phyloP scores from a whole-genome alignment of 2,329 filamentous ascomycete species.

The Alternaria incomplexa region DNA sequence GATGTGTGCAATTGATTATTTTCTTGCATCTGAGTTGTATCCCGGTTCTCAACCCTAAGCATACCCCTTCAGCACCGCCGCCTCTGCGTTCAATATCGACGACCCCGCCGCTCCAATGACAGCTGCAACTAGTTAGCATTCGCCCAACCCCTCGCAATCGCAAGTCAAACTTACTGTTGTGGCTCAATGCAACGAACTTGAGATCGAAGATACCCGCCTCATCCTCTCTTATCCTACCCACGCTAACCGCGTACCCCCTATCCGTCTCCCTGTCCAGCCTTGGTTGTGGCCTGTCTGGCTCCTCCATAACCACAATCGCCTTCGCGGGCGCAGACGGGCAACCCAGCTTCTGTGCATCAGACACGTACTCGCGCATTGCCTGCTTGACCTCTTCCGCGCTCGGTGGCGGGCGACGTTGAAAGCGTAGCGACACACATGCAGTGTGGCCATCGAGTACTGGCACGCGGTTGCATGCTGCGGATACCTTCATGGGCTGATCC shows the following conservation, averaged over 20 bases:
- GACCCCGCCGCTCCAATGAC: slow-evolving; percentile 96
- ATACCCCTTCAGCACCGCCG: slow-evolving; percentile 86
- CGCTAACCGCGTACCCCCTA: slow-evolving; percentile 86
- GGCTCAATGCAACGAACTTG: slow-evolving; percentile 91
- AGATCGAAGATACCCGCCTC: slow-evolving; percentile 90
- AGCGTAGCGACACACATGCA: slow-evolving; percentile 88
- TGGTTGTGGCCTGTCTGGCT: slow-evolving; percentile 88
- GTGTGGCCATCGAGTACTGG: slow-evolving; percentile 95
- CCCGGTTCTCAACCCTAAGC: slow-evolving; percentile 48
- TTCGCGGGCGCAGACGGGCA: slow-evolving; percentile 84
- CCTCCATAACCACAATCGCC: slow-evolving; percentile 87
- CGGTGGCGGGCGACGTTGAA: slow-evolving; percentile 76
- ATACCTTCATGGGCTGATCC: slow-evolving; percentile 79
- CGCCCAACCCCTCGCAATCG: slow-evolving; percentile 28
- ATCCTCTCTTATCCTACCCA: slow-evolving; percentile 85
- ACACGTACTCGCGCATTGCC: slow-evolving; percentile 80
- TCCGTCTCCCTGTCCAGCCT: slow-evolving; percentile 85
- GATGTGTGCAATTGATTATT: not conserved
- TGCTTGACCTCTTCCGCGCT: slow-evolving; percentile 76
- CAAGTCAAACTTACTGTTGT: slow-evolving; percentile 65
- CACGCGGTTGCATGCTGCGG: slow-evolving; percentile 89
- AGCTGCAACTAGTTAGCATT: slow-evolving; percentile 53
- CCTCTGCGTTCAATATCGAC: slow-evolving; percentile 92
- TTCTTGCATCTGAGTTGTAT: not conserved
- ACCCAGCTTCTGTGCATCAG: slow-evolving; percentile 80